Base-by-base conservation (phyloP, 345 rosid genomes). In the Pistacia vera region DNA sequence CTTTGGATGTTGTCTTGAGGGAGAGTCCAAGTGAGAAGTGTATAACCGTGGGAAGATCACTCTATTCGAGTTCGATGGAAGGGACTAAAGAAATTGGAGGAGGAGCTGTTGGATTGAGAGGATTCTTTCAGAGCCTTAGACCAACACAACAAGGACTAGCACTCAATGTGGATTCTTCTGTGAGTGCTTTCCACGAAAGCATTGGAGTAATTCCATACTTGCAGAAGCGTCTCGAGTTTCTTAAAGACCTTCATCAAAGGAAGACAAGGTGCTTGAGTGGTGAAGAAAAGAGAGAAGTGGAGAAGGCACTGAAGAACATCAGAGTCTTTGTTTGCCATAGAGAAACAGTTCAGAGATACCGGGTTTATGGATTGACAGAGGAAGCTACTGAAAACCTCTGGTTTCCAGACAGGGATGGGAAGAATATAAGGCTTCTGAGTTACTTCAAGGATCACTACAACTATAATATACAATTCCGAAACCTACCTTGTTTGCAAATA, bases 71-170 rank as follows among this genome's bases (percentile, higher is more conserved):
- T 79, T 89, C 90, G 5, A 90, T 92, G 93, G 93, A 90, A 33
- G 98, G 96, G 11, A 78, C 83, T 28, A 86, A 87, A 74, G 97
- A 90, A 60, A 90, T 95, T 74, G 99, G 99, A 76, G 99, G 97
- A 49, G 99, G 97, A 72, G 92, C 93, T 72, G 84, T 93, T 77
- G 99, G 97, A 74, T 80, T 91, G 75, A 86, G 96, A 86, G 99
- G 99, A 0, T 95, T 93, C 83, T 93, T 95, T 81, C 99, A 95
- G 85, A 95, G 99, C 75, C 90, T 95, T 14, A 83, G 99, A 74
- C 98, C 93, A 54, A 93, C 96, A 3, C 96, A 95, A 67, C 99
- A 95, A 88, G 99, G 99, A 59, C 81, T 95, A 62, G 91, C 97
- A 54, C 98, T 95, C 57, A 95, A 95, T 75, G 86, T 95, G 18